A percentile compares a stretch with the other conserved stretches of the same genome.
Evolutionary conservation across 2,329 filamentous ascomycete species (phyloP).

Genomic region (Fusarium bactridioides): DNA sequence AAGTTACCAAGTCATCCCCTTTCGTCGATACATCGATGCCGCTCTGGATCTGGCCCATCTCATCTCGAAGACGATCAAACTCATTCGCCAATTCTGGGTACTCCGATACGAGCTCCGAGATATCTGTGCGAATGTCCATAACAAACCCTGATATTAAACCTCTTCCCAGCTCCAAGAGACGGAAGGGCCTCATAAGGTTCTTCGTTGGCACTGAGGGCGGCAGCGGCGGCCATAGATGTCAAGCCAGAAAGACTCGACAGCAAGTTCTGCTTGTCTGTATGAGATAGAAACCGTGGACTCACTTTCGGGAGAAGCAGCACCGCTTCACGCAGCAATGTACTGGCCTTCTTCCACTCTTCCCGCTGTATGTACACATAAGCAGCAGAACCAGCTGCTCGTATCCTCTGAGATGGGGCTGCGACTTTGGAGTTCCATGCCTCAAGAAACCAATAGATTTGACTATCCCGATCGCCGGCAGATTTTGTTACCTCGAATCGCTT

Average conservation of each 20-base stretch:
- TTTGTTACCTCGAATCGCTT: not conserved
- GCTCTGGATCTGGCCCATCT: not conserved
- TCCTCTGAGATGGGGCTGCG: not conserved
- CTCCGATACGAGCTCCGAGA: rapidly evolving
- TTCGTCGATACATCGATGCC: rapidly evolving
- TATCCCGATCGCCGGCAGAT: rapidly evolving
- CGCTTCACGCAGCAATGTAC: not conserved
- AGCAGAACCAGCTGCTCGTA: not conserved
- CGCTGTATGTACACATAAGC: not conserved
- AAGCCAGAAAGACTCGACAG: not conserved
- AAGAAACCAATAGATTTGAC: not conserved
- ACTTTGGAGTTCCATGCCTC: not conserved
- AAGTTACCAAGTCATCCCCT: rapidly evolving
- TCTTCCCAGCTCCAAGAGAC: not conserved
- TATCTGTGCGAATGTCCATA: not conserved
- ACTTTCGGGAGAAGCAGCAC: not conserved
- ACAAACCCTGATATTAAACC: not conserved
- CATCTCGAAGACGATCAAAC: not conserved
- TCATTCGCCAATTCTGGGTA: not conserved
- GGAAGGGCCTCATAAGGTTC: rapidly evolving
- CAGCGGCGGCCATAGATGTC: not conserved
- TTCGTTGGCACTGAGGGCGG: rapidly evolving
- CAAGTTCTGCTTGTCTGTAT: not conserved
- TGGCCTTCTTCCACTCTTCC: not conserved
- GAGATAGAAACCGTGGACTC: not conserved